Evolutionary conservation across 2,329 filamentous ascomycete genomes (phyloP), one percentile per base, ranked within the genome.

Genomic region (Pyrenophora graminea): DNA sequence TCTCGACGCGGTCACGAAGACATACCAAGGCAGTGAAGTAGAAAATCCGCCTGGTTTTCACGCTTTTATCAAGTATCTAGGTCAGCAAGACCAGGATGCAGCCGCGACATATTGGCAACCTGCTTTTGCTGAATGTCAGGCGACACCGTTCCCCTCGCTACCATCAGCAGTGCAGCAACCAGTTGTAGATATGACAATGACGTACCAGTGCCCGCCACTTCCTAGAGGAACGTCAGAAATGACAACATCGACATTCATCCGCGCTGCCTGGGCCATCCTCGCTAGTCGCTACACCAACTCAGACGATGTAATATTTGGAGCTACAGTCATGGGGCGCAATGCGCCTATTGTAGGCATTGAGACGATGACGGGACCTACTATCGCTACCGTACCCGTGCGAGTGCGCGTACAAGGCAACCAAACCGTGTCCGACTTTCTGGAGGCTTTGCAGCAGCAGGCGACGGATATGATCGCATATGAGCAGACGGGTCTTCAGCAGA

Each of bases 311-410:
- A 18, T 48, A 4, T 48, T 48, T 42, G 45, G 45, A 3, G 6
- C 25, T 1, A 42, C 39, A 3, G 8, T 48, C 2, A 9, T 13
- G 1, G 45, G 45, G 1, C 32, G 45, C 1, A 42, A 31, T 13
- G 23, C 39, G 6, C 23, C 45, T 1, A 19, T 48, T 4, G 6
- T 31, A 17, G 39, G 32, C 3, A 38, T 48, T 1, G 45, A 48
- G 9, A 59, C 61, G 3, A 61, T 77, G 0, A 59, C 76, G 19
- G 77, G 76, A 0, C 77, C 77, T 1, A 69, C 75, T 1, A 75
- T 79, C 21, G 74, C 71, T 2, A 74, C 72, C 0, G 62, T 74
- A 0, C 73, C 73, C 0, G 57, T 74, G 1, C 62, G 65, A 0
- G 25, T 72, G 3, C 44, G 49, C 0, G 37, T 70, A 18, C 34